These are phyloP conservation scores for Pilatotrama ljubarskyi DNA, from an alignment of 768 basidiomycete species.

Conservation along the genomic window DNA sequence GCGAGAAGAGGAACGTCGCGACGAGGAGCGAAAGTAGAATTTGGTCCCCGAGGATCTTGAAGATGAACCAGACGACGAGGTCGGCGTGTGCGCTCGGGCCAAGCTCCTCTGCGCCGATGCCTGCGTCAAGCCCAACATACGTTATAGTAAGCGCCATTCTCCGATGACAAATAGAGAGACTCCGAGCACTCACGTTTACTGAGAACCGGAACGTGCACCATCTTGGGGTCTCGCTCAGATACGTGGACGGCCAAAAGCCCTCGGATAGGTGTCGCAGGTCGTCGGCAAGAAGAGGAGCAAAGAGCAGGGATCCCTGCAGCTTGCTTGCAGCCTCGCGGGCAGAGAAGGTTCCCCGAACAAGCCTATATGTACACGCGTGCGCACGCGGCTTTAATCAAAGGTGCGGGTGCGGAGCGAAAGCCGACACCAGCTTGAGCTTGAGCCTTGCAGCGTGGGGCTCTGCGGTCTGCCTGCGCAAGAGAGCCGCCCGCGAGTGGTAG, in stretches of 20 bases:
- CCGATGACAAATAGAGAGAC: not conserved
- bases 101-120: slow-evolving; percentile 27
- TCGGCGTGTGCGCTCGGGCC: slow-evolving; percentile 30
- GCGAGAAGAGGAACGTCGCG: slow-evolving; percentile 44
- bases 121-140: slow-evolving; percentile 20
- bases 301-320: slow-evolving; percentile 6
- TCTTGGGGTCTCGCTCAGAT: too few species aligned
- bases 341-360: slow-evolving; percentile 6
- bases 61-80: slow-evolving; percentile 43
- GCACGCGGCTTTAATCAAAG: slow-evolving; percentile 8
- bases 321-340: slow-evolving; percentile 8
- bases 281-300: not conserved
- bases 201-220: not conserved
- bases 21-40: slow-evolving; percentile 46
- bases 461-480: not conserved
- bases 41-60: slow-evolving; percentile 48
- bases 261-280: too few species aligned
- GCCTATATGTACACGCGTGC: not conserved
- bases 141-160: not conserved
- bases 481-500: not conserved
- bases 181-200: not conserved
- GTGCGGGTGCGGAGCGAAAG: not conserved
- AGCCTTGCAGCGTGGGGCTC: not conserved
- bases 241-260: too few species aligned
- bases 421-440: not conserved